A percentile compares a stretch with the other conserved stretches of the same genome.
Conservation (phyloP, 2,329 filamentous ascomycete genomes). For the Biscogniauxia marginata region DNA sequence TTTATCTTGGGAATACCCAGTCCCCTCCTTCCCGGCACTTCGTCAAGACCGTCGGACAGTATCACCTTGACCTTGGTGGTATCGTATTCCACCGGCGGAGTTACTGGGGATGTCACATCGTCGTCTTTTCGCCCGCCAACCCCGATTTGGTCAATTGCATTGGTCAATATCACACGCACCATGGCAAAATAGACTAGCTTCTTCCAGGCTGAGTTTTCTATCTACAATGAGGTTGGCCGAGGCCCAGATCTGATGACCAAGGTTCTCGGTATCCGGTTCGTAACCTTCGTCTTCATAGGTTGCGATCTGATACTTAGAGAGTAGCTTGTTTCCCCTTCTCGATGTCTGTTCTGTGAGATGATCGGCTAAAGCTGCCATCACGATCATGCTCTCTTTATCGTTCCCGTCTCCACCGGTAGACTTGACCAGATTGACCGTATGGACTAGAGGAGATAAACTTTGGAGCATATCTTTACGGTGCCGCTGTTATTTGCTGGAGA, state of each 20-base stretch:
- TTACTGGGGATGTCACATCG: background rate
- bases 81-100: background rate
- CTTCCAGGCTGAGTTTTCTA: background rate
- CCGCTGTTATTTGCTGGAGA: too few species aligned
- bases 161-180: too few species aligned
- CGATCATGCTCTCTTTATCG: background rate
- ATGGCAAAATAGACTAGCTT: too few species aligned
- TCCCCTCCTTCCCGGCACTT: too few species aligned
- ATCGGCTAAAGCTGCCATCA: background rate
- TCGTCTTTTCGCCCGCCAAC: too few species aligned
- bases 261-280: background rate
- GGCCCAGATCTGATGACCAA: background rate
- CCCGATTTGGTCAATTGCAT: too few species aligned
- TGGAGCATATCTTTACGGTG: too few species aligned
- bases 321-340: background rate
- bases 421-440: too few species aligned
- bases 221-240: background rate
- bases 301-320: background rate
- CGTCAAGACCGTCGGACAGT: too few species aligned
- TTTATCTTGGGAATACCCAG: too few species aligned
- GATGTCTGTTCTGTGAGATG: background rate
- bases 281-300: background rate
- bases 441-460: too few species aligned
- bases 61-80: background rate
- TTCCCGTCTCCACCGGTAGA: too few species aligned